phyloP scores from a whole-genome alignment of 163 green algal genomes.

The Scenedesmus sp. region DNA sequence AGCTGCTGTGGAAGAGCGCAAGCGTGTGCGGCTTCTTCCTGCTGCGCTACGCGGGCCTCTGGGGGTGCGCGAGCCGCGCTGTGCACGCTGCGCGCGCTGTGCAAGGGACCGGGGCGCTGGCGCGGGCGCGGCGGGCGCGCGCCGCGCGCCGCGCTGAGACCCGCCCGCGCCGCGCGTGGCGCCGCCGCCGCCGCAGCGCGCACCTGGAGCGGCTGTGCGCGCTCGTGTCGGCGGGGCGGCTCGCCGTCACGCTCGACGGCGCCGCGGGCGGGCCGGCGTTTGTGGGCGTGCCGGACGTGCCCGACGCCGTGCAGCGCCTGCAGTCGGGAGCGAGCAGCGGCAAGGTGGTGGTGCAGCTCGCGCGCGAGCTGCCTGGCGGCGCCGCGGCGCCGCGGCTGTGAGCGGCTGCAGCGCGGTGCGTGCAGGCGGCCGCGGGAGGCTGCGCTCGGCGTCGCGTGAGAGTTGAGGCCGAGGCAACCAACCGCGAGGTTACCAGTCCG shows the following conservation, averaged over 20 bases:
- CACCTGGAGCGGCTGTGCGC: constrained; percentile 73
- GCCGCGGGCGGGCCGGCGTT: no score
- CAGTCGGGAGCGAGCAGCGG: constrained; percentile 79
- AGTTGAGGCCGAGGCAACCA: no score
- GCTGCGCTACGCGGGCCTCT: constrained; percentile 49
- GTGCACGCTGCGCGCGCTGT: background rate
- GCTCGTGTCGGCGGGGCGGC: constrained; percentile 58
- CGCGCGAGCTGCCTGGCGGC: constrained; percentile 31
- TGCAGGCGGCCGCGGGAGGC: no score
- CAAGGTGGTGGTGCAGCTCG: constrained; percentile 83
- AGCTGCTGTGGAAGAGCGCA: constrained; percentile 76
- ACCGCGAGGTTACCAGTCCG: no score
- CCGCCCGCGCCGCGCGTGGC: constrained; percentile 10
- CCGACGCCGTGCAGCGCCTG: constrained; percentile 82
- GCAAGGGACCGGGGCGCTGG: no score
- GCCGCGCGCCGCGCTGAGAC: background rate
- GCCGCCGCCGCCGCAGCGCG: constrained; percentile 46
- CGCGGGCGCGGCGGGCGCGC: background rate
- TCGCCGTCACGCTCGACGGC: constrained; percentile 68
- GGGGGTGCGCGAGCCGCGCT: constrained; percentile 30
- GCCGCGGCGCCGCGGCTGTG: constrained; percentile 13
- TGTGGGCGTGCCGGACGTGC: constrained; percentile 71
- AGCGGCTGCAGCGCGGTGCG: no score
- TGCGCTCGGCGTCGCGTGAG: no score
- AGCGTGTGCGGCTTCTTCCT: constrained; percentile 90